These are phyloP conservation scores for Nakazawaea molendinolei DNA, from an alignment of 805 yeast species.

Conservation along the genomic window DNA sequence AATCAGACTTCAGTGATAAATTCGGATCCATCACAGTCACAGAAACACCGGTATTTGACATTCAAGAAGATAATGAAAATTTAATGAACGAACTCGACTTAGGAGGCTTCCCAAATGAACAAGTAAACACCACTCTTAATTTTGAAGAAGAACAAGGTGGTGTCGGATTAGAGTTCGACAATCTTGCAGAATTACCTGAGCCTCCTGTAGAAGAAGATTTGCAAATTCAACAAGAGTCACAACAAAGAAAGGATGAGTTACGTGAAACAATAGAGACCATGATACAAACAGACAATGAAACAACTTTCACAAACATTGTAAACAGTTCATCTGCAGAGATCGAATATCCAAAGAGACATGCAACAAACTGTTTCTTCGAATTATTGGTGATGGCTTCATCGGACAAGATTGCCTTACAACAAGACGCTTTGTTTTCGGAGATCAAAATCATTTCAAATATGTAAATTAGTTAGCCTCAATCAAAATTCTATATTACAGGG, in stretches of 20 bases:
- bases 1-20: too few relatives aligned
- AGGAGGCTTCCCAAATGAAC: too few relatives aligned
- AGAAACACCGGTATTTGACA: too few relatives aligned
- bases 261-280: conserved; percentile 13
- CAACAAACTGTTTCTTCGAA: conserved; percentile 75
- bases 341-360: conserved; percentile 42
- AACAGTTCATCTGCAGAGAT: conserved; percentile 16
- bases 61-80: conserved; percentile 10
- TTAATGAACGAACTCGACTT: conserved; percentile 17
- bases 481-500: conserved; percentile 1
- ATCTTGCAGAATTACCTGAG: conserved; percentile 2
- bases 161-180: conserved; percentile 5
- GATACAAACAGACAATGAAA: conserved; percentile 15
- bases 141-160: conserved; percentile 6
- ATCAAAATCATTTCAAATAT: conserved; percentile 37
- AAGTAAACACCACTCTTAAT: too few relatives aligned
- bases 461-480: not conserved
- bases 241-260: not conserved
- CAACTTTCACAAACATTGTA: conserved; percentile 33
- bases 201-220: conserved; percentile 6
- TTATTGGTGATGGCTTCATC: conserved; percentile 73
- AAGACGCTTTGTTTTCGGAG: conserved; percentile 52
- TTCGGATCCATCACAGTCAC: too few relatives aligned
- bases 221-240: not conserved
- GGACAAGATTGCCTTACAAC: conserved; percentile 60